Conservation (phyloP, 2,329 filamentous ascomycete genomes). For the Grosmannia huntii region DNA sequence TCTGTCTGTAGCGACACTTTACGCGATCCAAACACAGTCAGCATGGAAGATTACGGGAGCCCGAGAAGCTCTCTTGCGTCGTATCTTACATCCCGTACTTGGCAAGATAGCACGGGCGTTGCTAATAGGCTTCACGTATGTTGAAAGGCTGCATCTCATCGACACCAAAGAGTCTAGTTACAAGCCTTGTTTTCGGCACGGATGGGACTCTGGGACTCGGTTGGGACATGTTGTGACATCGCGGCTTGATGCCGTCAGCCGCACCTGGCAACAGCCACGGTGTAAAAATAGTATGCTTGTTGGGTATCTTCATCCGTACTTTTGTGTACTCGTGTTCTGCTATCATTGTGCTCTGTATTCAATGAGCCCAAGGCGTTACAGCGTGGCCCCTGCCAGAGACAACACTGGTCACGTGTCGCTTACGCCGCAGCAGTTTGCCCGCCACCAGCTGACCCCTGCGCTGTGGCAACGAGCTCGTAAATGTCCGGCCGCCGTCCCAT, state of each 20-base stretch:
- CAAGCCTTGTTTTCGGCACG: too few relatives aligned
- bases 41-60: neutral
- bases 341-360: neutral
- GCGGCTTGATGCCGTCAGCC: neutral
- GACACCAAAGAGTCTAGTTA: too few relatives aligned
- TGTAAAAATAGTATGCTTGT: neutral
- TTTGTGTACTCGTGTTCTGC: neutral
- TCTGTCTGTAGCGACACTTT: neutral
- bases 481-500: slow-evolving; percentile 31
- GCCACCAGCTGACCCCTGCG: neutral
- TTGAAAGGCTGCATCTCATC: too few relatives aligned
- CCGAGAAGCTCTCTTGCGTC: neutral
- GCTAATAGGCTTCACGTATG: too few relatives aligned
- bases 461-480: slow-evolving; percentile 23
- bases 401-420: neutral
- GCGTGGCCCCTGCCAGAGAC: too few relatives aligned
- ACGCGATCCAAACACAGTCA: neutral
- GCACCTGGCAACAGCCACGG: neutral
- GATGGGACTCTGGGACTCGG: too few relatives aligned
- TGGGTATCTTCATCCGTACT: neutral
- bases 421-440: neutral
- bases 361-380: neutral
- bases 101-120: too few relatives aligned
- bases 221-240: too few relatives aligned
- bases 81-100: too few relatives aligned